Evolutionary conservation across 495 filamentous ascomycete species (phyloP), one percentile per base, ranked within the genome.

Genomic region (Tuber umbilicatum): DNA sequence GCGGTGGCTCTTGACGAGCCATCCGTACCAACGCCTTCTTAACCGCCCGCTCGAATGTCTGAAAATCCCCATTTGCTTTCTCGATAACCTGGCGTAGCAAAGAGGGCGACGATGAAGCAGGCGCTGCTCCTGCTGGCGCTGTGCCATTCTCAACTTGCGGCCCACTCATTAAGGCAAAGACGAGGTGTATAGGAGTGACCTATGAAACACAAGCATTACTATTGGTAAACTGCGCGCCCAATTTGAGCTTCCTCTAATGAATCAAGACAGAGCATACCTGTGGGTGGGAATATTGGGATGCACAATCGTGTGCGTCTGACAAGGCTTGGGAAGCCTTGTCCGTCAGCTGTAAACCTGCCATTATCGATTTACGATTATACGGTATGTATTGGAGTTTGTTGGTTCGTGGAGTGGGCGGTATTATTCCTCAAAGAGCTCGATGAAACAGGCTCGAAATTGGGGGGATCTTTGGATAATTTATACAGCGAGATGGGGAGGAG

Each of bases 11-110:
- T 85, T 99, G 95, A 79, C 91, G 94, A 0, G 95, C 94, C 75
- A 97, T 85, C 45, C 95, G 91, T 70, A 99, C 95, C 71, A 98
- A 85, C 12, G 86, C 88, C 87, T 95, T 97, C 87, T 97, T 97
- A 70, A 99, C 86, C 10, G 92, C 86, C 71, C 95, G 89, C 82
- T 97, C 93, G 74, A 99, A 89, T 7, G 90, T 86, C 82, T 97
- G 95, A 42, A 92, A 87, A 82, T 99, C 95, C 80, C 95, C 95
- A 83, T 97, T 91, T 68, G 95, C 95, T 69, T 92, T 91, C 80
- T 99, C 94, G 69, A 99, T 87, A 75, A 97, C 94, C 84, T 98
- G 95, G 73, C 91, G 89, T 86, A 98, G 94, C 60, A 98, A 89
- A 3, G 94, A 91, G 87, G 69, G 91, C 88, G 23, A 89, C 87